Evolutionary conservation across 805 yeast genomes (phyloP).

Genomic region (Starmerella lactis-condensi): DNA sequence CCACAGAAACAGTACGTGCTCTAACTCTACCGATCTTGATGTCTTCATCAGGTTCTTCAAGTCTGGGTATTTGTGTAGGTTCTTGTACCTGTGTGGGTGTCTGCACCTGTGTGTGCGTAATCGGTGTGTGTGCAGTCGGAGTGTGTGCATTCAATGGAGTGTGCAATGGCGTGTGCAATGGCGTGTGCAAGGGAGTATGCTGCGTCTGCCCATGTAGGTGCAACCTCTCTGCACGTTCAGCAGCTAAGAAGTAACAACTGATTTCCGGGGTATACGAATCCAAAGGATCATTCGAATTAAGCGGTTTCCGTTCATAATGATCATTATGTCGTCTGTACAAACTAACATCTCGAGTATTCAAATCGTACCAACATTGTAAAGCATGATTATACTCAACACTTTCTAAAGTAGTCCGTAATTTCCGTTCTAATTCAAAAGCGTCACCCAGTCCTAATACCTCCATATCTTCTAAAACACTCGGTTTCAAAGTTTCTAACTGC

Average conservation of each 20-base stretch:
- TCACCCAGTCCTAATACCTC: slow-evolving; percentile 62
- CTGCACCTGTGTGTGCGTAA: too few relatives aligned
- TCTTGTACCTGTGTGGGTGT: too few relatives aligned
- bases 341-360: too few relatives aligned
- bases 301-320: too few relatives aligned
- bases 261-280: slow-evolving; percentile 73
- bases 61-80: too few relatives aligned
- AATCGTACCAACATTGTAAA: slow-evolving; percentile 38
- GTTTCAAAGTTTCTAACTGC: slow-evolving; percentile 41
- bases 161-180: neutral
- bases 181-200: neutral
- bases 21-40: neutral
- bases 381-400: slow-evolving; percentile 52
- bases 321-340: too few relatives aligned
- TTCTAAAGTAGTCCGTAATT: slow-evolving; percentile 37
- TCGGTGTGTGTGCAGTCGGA: neutral
- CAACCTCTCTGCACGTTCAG: slow-evolving; percentile 49
- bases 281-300: too few relatives aligned
- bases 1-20: neutral
- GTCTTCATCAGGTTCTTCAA: neutral
- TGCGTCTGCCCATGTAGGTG: neutral
- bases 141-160: neutral
- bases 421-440: slow-evolving; percentile 32
- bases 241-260: slow-evolving; percentile 70
- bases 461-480: slow-evolving; percentile 52